Base-by-base conservation (phyloP, 306 rosid genomes). In the Quercus gilva region DNA sequence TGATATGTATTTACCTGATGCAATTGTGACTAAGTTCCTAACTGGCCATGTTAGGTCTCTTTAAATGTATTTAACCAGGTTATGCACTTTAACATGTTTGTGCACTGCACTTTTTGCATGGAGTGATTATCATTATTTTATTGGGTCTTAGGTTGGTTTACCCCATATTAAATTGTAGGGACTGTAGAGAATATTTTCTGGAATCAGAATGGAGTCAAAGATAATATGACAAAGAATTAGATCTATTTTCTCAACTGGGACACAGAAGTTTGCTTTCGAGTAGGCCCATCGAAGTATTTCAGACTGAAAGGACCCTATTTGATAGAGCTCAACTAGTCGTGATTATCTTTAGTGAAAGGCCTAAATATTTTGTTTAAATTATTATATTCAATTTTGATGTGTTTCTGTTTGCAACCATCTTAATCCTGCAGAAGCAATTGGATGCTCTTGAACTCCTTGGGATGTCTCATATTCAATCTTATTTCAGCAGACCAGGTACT, bases 71-170 rank as follows among this genome's bases (percentile, higher is more conserved):
- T 74, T 56, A 58, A 75, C 63, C 41, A 29, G 56, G 29, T 78
- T 61, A 68, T 76, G 83, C 31, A 69, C 75, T 59, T 57, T 61
- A 65, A 77, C 86, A 74, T 78, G 81, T 84, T 89, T 80, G 71
- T 55, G 82, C 85, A 83, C 87, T 84, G 90, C 79, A 71, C 76
- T 73, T 76, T 77, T 53, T 41, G 70, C 76, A 35, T 73, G 72
- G 26, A 81, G 74, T 52, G 81, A 61, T 69, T 82, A 82, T 78
- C 61, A 52, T 43, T 74, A 80, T 57, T 58, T 79, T 67, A 14
- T 78, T 13, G 28, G 60, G 75, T 20, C 78, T 65, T 74, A 72
- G 80, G 80, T 76, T 65, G 58, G 86, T 79, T 31, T 58, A 33
- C 49, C 77, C 69, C 73, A 80, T 49, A 74, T 75, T 56, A 69